Percentiles rank a stretch among this genome's conserved stretches.
These are phyloP conservation scores for Sporothrix curviconia DNA, from an alignment of 2,329 filamentous ascomycete species.

Conservation along the genomic window DNA sequence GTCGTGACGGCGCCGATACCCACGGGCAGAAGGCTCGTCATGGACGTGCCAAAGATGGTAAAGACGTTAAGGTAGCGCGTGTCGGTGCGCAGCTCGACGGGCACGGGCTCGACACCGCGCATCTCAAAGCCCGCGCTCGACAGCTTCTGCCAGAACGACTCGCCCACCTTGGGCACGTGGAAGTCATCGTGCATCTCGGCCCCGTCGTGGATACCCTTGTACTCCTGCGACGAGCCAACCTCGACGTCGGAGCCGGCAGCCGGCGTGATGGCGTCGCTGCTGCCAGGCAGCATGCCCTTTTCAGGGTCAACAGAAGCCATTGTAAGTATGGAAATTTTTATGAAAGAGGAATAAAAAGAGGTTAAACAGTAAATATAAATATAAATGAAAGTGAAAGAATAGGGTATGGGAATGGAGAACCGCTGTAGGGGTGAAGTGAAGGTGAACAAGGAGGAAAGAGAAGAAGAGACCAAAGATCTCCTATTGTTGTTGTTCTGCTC, in stretches of 20 bases:
- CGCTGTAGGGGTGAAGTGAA: too few relatives aligned
- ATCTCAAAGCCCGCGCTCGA: constrained; percentile 29
- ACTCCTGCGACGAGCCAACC: constrained; percentile 3
- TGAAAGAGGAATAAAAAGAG: too few relatives aligned
- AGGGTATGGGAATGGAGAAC: too few relatives aligned
- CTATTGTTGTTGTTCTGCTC: background rate
- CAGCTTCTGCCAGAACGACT: constrained; percentile 2
- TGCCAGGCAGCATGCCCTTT: background rate
- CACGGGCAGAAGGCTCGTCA: constrained; percentile 43
- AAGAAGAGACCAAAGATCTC: background rate
- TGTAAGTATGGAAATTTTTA: too few relatives aligned
- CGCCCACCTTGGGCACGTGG: constrained; percentile 6
- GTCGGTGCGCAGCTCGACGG: constrained; percentile 35
- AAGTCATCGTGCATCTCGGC: constrained; percentile 6
- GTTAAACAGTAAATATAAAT: background rate
- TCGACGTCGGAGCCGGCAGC: background rate
- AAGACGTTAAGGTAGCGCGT: constrained; percentile 40
- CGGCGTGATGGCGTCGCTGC: background rate
- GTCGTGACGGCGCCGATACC: constrained; percentile 48
- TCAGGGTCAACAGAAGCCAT: background rate
- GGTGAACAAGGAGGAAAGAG: background rate
- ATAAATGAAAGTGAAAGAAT: background rate
- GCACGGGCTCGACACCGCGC: constrained; percentile 39
- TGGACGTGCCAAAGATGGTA: constrained; percentile 43
- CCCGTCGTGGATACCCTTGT: background rate